These are phyloP conservation scores for Hirschfeldia incana DNA, from an alignment of 345 rosid species.

Conservation along the genomic window DNA sequence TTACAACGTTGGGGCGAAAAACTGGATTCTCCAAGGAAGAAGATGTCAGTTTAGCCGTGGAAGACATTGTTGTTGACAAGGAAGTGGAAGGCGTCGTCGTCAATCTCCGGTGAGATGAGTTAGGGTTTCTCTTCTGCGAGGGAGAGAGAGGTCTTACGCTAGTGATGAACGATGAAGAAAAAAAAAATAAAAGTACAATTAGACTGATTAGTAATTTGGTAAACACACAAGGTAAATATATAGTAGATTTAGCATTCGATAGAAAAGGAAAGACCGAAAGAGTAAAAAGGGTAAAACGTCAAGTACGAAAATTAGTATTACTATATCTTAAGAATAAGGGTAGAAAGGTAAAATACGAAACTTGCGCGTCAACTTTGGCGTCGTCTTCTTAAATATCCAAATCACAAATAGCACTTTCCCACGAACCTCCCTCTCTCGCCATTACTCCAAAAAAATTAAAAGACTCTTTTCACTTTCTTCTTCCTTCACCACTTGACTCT, in stretches of 20 bases:
- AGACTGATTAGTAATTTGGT: not conserved
- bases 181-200: not conserved
- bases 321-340: not conserved
- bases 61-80: not conserved
- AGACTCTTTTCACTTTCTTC: not conserved
- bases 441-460: conserved; percentile 14
- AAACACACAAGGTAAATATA: not conserved
- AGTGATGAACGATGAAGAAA: no score
- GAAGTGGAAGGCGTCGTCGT: not conserved
- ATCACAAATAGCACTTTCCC: conserved; percentile 11
- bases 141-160: not conserved
- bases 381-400: conserved; percentile 16
- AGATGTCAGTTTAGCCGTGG: not conserved
- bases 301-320: not conserved
- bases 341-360: conserved; percentile 5
- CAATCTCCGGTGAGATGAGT: not conserved
- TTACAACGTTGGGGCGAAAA: no score
- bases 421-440: conserved; percentile 33
- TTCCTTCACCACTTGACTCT: conserved; percentile 32
- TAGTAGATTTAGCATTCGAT: not conserved
- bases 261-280: not conserved
- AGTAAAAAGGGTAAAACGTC: not conserved
- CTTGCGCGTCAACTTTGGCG: conserved; percentile 35
- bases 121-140: not conserved
- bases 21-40: conserved; percentile 1